A percentile compares a stretch with the other conserved stretches of the same genome.
phyloP scores from a whole-genome alignment of 1,284 basidiomycete genomes.

The Heliocybe sulcata region DNA sequence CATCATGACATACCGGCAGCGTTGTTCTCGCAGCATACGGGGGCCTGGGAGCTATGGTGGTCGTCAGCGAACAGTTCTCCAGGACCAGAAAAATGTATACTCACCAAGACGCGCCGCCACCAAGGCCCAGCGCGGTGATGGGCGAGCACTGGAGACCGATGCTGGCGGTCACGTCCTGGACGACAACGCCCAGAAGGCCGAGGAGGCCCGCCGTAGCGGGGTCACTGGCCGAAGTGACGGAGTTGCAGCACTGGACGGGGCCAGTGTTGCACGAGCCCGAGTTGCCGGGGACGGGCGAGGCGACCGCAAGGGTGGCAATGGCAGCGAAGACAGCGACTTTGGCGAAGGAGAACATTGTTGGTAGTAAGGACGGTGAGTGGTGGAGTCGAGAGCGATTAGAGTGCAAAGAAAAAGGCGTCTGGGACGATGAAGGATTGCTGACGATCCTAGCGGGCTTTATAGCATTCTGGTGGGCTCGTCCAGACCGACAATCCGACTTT shows the following conservation, averaged over 20 bases:
- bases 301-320: not conserved
- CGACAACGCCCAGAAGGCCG: constrained; percentile 10
- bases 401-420: not conserved
- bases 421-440: not conserved
- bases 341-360: not conserved
- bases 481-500: not conserved
- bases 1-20: not conserved
- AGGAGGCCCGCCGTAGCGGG: constrained; percentile 9
- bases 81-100: not conserved
- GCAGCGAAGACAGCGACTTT: not conserved
- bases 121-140: constrained; percentile 14
- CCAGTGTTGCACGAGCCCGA: not conserved
- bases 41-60: not conserved
- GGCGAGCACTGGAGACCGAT: constrained; percentile 19
- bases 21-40: constrained; percentile 2
- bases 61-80: not conserved
- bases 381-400: not conserved
- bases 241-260: constrained; percentile 2
- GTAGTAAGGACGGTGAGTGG: not conserved
- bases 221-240: not conserved
- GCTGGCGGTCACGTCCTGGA: constrained; percentile 11
- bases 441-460: not conserved
- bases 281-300: not conserved
- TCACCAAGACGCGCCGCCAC: constrained; percentile 3
- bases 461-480: not conserved